Evolutionary conservation across 768 basidiomycete species (phyloP).

Genomic region (Pilatotrama ljubarskyi): DNA sequence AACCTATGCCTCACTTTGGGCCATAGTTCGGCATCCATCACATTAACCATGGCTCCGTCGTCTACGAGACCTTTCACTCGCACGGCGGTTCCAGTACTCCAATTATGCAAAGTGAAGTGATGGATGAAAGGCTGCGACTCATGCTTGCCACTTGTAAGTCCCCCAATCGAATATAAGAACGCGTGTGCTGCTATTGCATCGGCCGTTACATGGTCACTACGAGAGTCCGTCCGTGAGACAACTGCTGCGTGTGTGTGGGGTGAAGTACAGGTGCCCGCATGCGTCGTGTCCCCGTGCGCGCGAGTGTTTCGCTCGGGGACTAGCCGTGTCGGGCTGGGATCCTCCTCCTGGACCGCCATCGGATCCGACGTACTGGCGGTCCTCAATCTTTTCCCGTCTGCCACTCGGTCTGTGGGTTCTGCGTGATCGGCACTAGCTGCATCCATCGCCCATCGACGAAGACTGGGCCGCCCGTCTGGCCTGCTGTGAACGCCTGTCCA

Average conservation of each 20-base stretch:
- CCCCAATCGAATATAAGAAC: neutral
- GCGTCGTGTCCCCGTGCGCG: neutral
- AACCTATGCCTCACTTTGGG: slow-evolving; percentile 11
- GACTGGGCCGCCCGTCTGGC: too few relatives aligned
- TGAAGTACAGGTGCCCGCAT: neutral
- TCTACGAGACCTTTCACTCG: slow-evolving; percentile 25
- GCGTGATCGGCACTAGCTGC: too few relatives aligned
- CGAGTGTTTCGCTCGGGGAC: neutral
- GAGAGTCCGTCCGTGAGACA: neutral
- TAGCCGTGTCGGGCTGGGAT: too few relatives aligned
- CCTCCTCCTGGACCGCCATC: neutral
- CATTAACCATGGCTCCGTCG: slow-evolving; percentile 35
- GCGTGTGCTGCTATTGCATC: neutral
- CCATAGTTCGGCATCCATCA: slow-evolving; percentile 25
- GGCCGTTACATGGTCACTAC: neutral
- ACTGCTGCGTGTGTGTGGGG: neutral
- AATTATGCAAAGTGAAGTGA: neutral
- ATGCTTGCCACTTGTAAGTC: neutral
- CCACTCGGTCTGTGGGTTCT: neutral
- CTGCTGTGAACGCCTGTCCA: too few relatives aligned
- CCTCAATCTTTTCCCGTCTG: neutral
- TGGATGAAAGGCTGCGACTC: neutral
- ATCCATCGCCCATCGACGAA: too few relatives aligned
- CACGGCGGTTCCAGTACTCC: neutral
- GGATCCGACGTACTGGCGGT: neutral